These are phyloP conservation scores for Trichoderma koningii DNA, from an alignment of 2,329 filamentous ascomycete species.

Conservation along the genomic window DNA sequence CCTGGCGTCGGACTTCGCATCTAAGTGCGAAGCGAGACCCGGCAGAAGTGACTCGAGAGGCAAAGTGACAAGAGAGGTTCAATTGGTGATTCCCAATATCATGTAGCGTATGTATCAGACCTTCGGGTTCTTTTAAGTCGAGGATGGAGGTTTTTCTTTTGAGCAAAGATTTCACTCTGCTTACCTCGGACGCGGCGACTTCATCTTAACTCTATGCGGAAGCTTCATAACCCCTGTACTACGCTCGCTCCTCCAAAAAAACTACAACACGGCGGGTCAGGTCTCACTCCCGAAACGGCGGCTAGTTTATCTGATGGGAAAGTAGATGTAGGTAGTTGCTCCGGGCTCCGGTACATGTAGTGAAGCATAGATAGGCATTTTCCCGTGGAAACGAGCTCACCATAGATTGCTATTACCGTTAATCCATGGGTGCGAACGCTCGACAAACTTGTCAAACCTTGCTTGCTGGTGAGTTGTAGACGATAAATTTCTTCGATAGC, in stretches of 20 bases:
- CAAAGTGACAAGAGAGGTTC: not conserved
- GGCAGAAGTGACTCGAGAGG: not conserved
- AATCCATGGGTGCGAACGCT: too few relatives aligned
- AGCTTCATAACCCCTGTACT: not conserved
- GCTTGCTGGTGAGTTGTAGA: too few relatives aligned
- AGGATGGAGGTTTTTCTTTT: not conserved
- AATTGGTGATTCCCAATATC: not conserved
- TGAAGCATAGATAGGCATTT: slow-evolving; percentile 13
- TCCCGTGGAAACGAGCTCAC: not conserved
- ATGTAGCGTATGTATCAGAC: not conserved
- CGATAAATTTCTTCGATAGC: too few relatives aligned
- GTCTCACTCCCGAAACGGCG: not conserved
- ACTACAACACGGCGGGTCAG: slow-evolving; percentile 9
- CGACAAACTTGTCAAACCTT: too few relatives aligned
- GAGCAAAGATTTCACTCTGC: not conserved
- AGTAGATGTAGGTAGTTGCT: not conserved
- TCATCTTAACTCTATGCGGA: slow-evolving; percentile 4
- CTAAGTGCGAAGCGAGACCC: not conserved
- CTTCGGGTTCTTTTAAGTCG: not conserved
- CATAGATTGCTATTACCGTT: too few relatives aligned
- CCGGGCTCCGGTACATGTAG: not conserved
- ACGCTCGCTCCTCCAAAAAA: not conserved
- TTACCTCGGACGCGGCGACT: slow-evolving; percentile 7
- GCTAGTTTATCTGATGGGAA: not conserved
- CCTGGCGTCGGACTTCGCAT: slow-evolving; percentile 6